phyloP scores from a whole-genome alignment of 1,284 basidiomycete species.

The Fomes fomentarius region DNA sequence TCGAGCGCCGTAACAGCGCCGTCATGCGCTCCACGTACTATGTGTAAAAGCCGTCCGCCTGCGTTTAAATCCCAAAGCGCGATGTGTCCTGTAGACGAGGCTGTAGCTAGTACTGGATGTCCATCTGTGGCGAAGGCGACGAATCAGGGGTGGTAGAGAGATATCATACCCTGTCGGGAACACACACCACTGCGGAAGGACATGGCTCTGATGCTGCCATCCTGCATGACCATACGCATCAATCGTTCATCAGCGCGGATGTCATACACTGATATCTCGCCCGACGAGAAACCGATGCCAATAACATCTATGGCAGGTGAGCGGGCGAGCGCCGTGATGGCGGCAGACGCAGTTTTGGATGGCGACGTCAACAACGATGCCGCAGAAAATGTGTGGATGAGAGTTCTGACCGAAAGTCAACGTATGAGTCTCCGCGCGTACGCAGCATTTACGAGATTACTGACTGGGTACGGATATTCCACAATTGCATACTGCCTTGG shows the following conservation, averaged over 20 bases:
- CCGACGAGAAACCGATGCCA: conserved; percentile 88
- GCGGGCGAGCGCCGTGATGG: conserved; percentile 84
- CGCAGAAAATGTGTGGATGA: conserved; percentile 65
- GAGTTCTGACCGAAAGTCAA: conserved; percentile 46
- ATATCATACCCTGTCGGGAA: background rate
- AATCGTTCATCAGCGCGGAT: conserved; percentile 88
- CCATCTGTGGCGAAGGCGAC: conserved; percentile 56
- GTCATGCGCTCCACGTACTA: conserved; percentile 87
- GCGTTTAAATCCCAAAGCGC: conserved; percentile 91
- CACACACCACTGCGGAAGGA: conserved; percentile 86
- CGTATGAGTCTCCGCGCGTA: conserved; percentile 3
- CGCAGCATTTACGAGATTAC: conserved; percentile 32
- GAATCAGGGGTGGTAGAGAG: background rate
- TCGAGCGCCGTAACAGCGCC: conserved; percentile 79
- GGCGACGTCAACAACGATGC: conserved; percentile 52
- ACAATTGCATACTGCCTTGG: conserved; percentile 88
- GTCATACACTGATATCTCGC: conserved; percentile 89
- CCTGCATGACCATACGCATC: conserved; percentile 88
- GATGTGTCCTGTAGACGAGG: conserved; percentile 85
- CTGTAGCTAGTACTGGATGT: conserved; percentile 85
- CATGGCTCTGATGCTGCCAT: conserved; percentile 75
- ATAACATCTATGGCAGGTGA: conserved; percentile 97
- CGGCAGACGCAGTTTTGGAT: conserved; percentile 40
- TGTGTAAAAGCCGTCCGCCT: conserved; percentile 80
- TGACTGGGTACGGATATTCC: conserved; percentile 89